phyloP scores from a whole-genome alignment of 495 filamentous ascomycete genomes.

The Pyronema domesticum region DNA sequence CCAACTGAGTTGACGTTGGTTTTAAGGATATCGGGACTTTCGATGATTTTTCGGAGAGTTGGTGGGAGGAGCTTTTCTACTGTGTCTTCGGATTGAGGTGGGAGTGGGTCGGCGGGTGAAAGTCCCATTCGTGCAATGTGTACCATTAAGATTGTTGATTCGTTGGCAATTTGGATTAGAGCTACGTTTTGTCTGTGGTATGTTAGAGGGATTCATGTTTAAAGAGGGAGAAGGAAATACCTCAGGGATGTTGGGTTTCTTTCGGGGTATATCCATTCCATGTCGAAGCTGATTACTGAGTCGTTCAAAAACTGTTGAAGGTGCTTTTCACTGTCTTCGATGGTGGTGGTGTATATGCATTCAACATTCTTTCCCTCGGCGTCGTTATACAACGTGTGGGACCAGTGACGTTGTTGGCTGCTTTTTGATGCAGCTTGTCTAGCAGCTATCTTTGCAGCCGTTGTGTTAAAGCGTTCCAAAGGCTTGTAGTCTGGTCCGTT shows the following conservation, averaged over 20 bases:
- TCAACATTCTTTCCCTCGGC: slow-evolving; percentile 33
- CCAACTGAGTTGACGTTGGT: slow-evolving; percentile 43
- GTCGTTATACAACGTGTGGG: slow-evolving; percentile 42
- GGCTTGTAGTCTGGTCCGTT: too few species aligned
- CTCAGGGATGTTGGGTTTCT: background rate
- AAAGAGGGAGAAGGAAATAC: background rate
- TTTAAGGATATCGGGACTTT: slow-evolving; percentile 52
- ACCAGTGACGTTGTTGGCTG: slow-evolving; percentile 33
- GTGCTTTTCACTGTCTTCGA: slow-evolving; percentile 46
- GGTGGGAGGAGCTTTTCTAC: slow-evolving; percentile 43
- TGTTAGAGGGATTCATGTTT: slow-evolving; percentile 25
- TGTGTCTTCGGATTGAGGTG: slow-evolving; percentile 6
- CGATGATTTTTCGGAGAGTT: slow-evolving; percentile 49
- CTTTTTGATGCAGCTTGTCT: slow-evolving; percentile 19
- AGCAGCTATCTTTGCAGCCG: too few species aligned
- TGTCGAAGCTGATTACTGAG: slow-evolving; percentile 60
- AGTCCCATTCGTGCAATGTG: slow-evolving; percentile 39
- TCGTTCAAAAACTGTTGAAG: slow-evolving; percentile 50
- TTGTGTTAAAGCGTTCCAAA: too few species aligned
- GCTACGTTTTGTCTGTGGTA: slow-evolving; percentile 43
- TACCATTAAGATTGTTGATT: slow-evolving; percentile 63
- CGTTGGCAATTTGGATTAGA: slow-evolving; percentile 62
- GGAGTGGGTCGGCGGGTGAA: background rate
- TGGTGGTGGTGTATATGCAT: slow-evolving; percentile 59
- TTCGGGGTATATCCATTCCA: slow-evolving; percentile 49